phyloP scores from a whole-genome alignment of 1,284 basidiomycete genomes.

The Apiotrichum akiyoshidainum region DNA sequence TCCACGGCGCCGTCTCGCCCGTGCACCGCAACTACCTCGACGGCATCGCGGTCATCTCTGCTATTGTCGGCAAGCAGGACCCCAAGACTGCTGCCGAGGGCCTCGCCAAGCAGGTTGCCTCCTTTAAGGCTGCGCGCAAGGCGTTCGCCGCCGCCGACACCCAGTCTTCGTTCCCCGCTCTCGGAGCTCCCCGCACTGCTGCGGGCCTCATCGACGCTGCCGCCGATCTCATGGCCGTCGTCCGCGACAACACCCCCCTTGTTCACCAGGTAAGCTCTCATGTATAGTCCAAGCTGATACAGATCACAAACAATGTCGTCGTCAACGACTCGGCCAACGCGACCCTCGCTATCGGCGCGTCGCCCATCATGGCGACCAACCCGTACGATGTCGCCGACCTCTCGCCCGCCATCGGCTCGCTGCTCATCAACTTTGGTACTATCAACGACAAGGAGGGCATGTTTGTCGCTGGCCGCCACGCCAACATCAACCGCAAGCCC shows the following conservation, averaged over 20 bases:
- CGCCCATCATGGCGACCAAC: constrained; percentile 89
- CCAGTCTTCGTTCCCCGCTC: background rate
- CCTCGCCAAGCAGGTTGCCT: constrained; percentile 43
- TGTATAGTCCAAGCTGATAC: constrained; percentile 15
- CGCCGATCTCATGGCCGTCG: constrained; percentile 55
- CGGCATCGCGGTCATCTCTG: constrained; percentile 87
- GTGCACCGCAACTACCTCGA: constrained; percentile 60
- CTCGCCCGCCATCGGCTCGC: constrained; percentile 62
- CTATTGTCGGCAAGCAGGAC: constrained; percentile 69
- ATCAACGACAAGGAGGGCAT: constrained; percentile 70
- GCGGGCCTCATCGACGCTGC: constrained; percentile 50
- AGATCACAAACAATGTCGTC: constrained; percentile 91
- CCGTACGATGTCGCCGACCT: constrained; percentile 80
- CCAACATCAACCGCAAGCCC: constrained; percentile 72
- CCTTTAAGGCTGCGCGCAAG: constrained; percentile 39
- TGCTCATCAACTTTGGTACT: constrained; percentile 90
- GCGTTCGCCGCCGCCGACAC: constrained; percentile 15
- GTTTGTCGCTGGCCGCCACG: constrained; percentile 69
- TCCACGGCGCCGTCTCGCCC: constrained; percentile 66
- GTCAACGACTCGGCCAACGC: constrained; percentile 88
- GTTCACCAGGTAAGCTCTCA: constrained; percentile 66
- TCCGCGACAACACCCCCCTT: constrained; percentile 62
- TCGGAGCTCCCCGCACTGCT: background rate
- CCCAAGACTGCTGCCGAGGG: constrained; percentile 60
- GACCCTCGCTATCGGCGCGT: constrained; percentile 81